These are phyloP conservation scores for Boletus subparvulus DNA, from an alignment of 768 basidiomycete species.

Conservation along the genomic window DNA sequence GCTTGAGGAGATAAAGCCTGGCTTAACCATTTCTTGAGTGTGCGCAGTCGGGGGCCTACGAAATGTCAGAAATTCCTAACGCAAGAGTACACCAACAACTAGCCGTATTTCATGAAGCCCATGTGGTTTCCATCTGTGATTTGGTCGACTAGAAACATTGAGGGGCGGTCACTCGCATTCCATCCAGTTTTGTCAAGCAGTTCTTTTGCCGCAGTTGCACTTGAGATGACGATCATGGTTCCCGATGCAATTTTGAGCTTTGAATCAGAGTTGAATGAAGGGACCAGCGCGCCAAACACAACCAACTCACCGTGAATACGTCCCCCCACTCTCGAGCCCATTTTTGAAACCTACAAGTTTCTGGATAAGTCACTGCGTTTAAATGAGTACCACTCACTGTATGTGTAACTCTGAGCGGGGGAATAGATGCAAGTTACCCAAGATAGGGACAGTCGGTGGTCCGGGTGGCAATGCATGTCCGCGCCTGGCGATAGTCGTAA, in stretches of 20 bases:
- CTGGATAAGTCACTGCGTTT: background rate
- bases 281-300: background rate
- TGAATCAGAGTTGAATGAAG: background rate
- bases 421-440: slow-evolving; percentile 3
- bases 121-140: slow-evolving; percentile 8
- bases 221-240: slow-evolving; percentile 2
- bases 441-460: slow-evolving; percentile 2
- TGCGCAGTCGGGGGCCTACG: slow-evolving; percentile 2
- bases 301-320: background rate
- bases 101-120: slow-evolving; percentile 3
- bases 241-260: slow-evolving; percentile 8
- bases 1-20: background rate
- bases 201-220: slow-evolving; percentile 2
- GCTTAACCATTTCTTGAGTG: slow-evolving; percentile 3
- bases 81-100: background rate
- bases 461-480: slow-evolving; percentile 1
- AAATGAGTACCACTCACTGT: background rate
- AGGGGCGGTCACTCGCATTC: slow-evolving; percentile 5
- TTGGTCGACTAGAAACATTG: slow-evolving; percentile 1
- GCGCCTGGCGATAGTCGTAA: background rate
- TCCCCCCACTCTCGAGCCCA: slow-evolving; percentile 10
- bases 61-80: background rate
- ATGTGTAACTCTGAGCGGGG: background rate
- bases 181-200: slow-evolving; percentile 5
- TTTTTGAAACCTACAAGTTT: background rate